Percentiles rank a stretch among this genome's conserved stretches.
These are phyloP conservation scores for Fraxinus floribunda DNA, from an alignment of 305 asterid genomes.

Conservation along the genomic window DNA sequence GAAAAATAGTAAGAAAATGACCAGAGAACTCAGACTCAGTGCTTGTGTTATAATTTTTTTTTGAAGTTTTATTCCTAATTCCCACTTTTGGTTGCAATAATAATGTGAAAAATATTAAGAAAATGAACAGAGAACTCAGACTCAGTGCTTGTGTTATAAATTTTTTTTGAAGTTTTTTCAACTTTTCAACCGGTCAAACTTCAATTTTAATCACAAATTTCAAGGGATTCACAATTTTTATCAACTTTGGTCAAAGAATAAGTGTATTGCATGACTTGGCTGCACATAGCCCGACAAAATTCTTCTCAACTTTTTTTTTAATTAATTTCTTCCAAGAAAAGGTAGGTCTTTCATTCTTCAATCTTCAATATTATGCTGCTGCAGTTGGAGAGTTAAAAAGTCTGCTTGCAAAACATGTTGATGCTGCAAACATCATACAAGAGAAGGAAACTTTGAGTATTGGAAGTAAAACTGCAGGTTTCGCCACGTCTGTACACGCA, in stretches of 20 bases:
- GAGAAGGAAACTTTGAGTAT: conserved; percentile 3
- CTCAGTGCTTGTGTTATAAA: not conserved
- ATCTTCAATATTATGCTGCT: not conserved
- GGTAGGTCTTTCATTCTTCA: not conserved
- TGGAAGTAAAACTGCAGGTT: not conserved
- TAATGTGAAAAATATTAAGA: not conserved
- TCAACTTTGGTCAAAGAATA: not conserved
- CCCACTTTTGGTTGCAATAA: not conserved
- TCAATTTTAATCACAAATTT: not conserved
- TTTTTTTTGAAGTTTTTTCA: not conserved
- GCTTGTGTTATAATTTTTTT: not conserved
- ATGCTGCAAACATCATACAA: not conserved
- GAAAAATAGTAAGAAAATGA: not conserved
- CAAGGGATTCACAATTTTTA: not conserved
- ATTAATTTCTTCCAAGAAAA: not conserved
- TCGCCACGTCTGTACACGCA: not conserved
- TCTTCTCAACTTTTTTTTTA: not conserved
- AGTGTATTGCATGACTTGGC: not conserved
- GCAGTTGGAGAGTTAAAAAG: not conserved
- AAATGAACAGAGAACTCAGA: not conserved
- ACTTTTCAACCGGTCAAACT: not conserved
- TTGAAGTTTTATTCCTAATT: not conserved
- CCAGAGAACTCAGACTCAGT: not conserved
- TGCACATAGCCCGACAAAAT: not conserved
- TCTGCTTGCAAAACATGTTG: not conserved